Base-by-base conservation (phyloP, 768 basidiomycete genomes). In the Dacryopinax primogenitus region DNA sequence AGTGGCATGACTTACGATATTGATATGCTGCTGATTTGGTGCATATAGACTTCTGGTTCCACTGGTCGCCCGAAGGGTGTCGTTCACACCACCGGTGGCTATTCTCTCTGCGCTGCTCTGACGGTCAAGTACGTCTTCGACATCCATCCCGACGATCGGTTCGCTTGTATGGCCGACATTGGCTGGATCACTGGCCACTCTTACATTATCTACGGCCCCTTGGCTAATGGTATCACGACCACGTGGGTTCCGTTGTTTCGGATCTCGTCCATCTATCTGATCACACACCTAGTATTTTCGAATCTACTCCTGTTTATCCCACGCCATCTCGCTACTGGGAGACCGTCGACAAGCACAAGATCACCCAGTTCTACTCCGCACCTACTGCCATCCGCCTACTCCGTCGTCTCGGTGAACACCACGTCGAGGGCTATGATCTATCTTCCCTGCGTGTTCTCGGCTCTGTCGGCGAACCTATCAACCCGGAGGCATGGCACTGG, bases 131-230 rank as follows among this genome's bases (percentile, higher is more conserved):
- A 95, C 75, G 91, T 96, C 68, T 99, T 97, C 73, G 95, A 99
- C 74, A 84, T 97, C 23, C 95, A 99, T 75, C 86, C 88, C n/a
- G 92, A 90, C 66, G 95, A 97, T 78, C 86, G 82, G 69, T 97
- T 94, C 74, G 96, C 87, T 1, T 98, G 95, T 80, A 93, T 97
- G 94, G 95, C 95, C 65, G 95, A 99, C 73, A 82, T 99, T 63
- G 95, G 95, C 71, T 98, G 95, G 95, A 95, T 98, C 78, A 98
- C 95, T 1, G 94, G 94, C 18, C 92, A 96, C 77, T 90, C 89
- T 77, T 91, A 97, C 78, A 97, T 98, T 72, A 82, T 97, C 69
- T 97, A 97, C 75, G 95, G 95, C 15, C 95, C 95, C 1, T 86
- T 97, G 63, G 78, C 82, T n/a, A 87, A 87, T 69, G 90, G 89